Evolutionary conservation across 306 rosid genomes (phyloP), one percentile per base, ranked within the genome.

Genomic region (Fragaria vesca): DNA sequence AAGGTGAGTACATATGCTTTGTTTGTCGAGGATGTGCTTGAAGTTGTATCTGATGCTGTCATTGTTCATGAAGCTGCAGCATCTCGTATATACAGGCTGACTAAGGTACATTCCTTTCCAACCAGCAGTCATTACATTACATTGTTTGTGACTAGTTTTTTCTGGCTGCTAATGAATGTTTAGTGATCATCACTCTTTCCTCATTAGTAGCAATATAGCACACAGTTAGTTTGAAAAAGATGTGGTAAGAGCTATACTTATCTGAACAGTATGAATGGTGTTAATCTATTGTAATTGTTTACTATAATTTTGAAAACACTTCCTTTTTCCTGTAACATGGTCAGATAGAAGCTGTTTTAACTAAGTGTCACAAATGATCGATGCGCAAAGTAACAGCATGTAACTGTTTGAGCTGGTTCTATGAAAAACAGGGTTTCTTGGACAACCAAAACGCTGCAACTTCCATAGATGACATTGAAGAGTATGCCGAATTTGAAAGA

Each of bases 1-100:
- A 82, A 91, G 97, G 97, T 95, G 76, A 95, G 97, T 82, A 89
- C 98, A 72, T 95, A 92, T 87, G 92, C 97, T 80, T 84, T 94
- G 90, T 84, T 89, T 80, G 90, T 89, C 69, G 97, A 89, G 86
- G 98, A 95, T 62, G 91, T 95, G 48, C 84, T 95, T 75, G 97
- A 90, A 86, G 97, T 94, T 71, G 79, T 90, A 60, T 80, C 92
- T 50, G 98, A 94, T 67, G 92, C 90, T 15, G 84, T 94, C 74
- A 87, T 94, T 18, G 91, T 94, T 76, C 92, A 88, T 76, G 97
- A 94, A 89, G 97, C 94, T 78, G 98, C 98, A 51, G 97, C 93
- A 46, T 92, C 93, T 16, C 97, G 87, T 57, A 86, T 94, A 75
- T 95, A 94, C 78, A 87, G 98, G 85, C 87, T 92, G 78, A 89